These are phyloP conservation scores for Hortaea sp. DNA, from an alignment of 2,329 filamentous ascomycete species.

Conservation along the genomic window DNA sequence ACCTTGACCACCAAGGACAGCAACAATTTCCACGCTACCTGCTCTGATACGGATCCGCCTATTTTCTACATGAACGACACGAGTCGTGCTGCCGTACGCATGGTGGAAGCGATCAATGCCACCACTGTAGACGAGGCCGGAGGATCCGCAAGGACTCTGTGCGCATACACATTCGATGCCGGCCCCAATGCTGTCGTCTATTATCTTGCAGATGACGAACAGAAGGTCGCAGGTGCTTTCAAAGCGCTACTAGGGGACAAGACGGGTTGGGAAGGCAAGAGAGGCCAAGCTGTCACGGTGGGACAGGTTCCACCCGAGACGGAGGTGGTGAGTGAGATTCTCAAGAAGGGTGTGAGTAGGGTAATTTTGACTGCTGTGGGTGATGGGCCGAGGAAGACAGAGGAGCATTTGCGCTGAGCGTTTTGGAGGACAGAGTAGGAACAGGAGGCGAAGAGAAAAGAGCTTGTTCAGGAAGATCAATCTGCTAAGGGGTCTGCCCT, in stretches of 20 bases:
- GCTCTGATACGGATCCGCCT: constrained; percentile 88
- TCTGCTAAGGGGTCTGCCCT: no score
- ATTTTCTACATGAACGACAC: constrained; percentile 99
- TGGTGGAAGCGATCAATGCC: constrained; percentile 81
- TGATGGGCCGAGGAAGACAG: constrained; percentile 72
- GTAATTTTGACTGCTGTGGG: constrained; percentile 89
- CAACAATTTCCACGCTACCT: constrained; percentile 93
- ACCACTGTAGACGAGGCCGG: constrained; percentile 20
- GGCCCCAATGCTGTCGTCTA: constrained; percentile 96
- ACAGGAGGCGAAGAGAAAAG: no score
- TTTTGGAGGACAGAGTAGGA: no score
- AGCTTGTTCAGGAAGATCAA: no score
- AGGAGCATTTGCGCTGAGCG: constrained; percentile 40
- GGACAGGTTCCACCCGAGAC: constrained; percentile 50
- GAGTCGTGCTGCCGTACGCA: constrained; percentile 72
- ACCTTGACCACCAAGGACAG: constrained; percentile 92
- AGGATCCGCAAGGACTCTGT: constrained; percentile 62
- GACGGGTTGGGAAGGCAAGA: constrained; percentile 59
- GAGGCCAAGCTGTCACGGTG: constrained; percentile 42
- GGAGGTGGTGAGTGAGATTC: constrained; percentile 43
- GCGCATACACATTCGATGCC: constrained; percentile 95
- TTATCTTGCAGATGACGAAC: constrained; percentile 71
- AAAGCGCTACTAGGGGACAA: constrained; percentile 53
- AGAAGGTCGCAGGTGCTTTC: constrained; percentile 66
- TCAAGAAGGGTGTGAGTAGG: constrained; percentile 73